phyloP scores from a whole-genome alignment of 2,329 filamentous ascomycete species.

The Neophaeococcomyces mojaviensis region DNA sequence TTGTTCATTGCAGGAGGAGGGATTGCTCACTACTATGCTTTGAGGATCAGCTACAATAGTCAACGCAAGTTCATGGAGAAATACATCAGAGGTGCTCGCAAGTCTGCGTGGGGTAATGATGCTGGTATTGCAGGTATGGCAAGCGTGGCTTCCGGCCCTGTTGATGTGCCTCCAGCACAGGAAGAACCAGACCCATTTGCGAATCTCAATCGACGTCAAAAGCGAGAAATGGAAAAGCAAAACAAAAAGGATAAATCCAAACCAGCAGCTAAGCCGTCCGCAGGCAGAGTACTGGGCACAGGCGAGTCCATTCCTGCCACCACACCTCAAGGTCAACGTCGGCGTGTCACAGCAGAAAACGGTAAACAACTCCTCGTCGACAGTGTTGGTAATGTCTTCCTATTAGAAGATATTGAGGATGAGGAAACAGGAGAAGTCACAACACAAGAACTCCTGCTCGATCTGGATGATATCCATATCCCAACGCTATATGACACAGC shows the following conservation, averaged over 20 bases:
- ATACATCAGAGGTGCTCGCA: constrained; percentile 83
- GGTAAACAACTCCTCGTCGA: constrained; percentile 93
- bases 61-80: constrained; percentile 85
- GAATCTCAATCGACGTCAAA: constrained; percentile 74
- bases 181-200: constrained; percentile 42
- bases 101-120: constrained; percentile 84
- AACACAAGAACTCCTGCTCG: constrained; percentile 74
- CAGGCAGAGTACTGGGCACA: constrained; percentile 42
- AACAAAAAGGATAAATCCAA: constrained; percentile 55
- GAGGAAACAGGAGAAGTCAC: constrained; percentile 82
- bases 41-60: constrained; percentile 81
- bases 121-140: constrained; percentile 59
- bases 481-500: constrained; percentile 78
- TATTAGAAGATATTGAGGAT: constrained; percentile 83
- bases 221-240: constrained; percentile 81
- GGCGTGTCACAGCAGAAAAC: constrained; percentile 85
- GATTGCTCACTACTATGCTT: constrained; percentile 74
- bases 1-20: constrained; percentile 78
- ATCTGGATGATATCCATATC: constrained; percentile 72
- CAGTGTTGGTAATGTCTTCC: constrained; percentile 80
- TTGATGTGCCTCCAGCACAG: constrained; percentile 31
- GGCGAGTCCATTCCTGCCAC: constrained; percentile 33
- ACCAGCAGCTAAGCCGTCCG: constrained; percentile 33
- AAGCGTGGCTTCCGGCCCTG: constrained; percentile 45
- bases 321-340: constrained; percentile 68